A percentile compares a stretch with the other conserved stretches of the same genome.
Evolutionary conservation across 148 eudicot genomes (phyloP).

Genomic region (Nyssa sinensis): DNA sequence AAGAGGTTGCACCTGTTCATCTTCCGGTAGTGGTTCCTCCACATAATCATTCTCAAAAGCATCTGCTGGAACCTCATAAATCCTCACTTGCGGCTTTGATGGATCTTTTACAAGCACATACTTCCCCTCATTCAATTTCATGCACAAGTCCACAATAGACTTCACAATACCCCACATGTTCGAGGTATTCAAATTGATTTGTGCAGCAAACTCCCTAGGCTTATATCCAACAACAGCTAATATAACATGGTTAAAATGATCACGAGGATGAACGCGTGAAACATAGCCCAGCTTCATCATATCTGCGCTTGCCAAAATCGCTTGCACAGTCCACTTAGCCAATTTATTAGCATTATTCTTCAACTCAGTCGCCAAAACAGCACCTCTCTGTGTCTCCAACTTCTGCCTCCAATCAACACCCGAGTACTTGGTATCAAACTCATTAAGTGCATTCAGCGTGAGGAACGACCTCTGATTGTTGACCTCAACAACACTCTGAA

Average conservation of each 20-base stretch:
- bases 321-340: conserved; percentile 96
- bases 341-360: conserved; percentile 92
- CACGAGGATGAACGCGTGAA: conserved; percentile 94
- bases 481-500: conserved; percentile 69
- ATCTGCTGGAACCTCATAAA: conserved; percentile 92
- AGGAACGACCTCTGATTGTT: conserved; percentile 67
- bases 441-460: conserved; percentile 85
- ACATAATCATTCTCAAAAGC: conserved; percentile 97
- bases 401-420: conserved; percentile 98
- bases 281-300: conserved; percentile 98
- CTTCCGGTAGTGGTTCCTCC: conserved; percentile 95
- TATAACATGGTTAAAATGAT: conserved; percentile 87
- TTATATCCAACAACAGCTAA: conserved; percentile 91
- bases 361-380: conserved; percentile 92
- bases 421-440: conserved; percentile 87
- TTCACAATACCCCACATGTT: conserved; percentile 99
- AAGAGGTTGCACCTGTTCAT: conserved; percentile 91
- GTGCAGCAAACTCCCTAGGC: conserved; percentile 85
- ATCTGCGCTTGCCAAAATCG: conserved; percentile 81
- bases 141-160: conserved; percentile 93
- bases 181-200: conserved; percentile 73
- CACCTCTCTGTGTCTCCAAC: conserved; percentile 94
- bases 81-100: conserved; percentile 85
- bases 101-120: conserved; percentile 97
- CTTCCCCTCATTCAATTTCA: conserved; percentile 93